These are phyloP conservation scores for Diospyros lotus DNA, from an alignment of 148 eudicot genomes.

Conservation along the genomic window DNA sequence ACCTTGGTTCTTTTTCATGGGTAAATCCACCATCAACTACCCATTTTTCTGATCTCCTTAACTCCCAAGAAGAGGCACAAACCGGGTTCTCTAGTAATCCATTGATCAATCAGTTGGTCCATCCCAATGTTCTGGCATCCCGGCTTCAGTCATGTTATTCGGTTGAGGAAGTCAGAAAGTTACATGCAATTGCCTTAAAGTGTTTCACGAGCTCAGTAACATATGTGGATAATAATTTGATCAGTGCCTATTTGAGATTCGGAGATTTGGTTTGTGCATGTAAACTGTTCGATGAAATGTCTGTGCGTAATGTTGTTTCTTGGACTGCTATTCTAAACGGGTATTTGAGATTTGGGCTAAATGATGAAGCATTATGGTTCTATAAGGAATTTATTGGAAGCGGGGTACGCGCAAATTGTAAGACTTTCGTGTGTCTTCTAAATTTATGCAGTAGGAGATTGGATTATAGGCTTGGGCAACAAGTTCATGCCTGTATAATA, in stretches of 20 bases:
- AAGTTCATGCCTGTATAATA: conserved; percentile 59
- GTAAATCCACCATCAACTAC: not conserved
- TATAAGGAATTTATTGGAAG: conserved; percentile 36
- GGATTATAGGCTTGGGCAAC: conserved; percentile 60
- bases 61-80: conserved; percentile 12
- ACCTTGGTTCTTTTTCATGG: conserved; percentile 3
- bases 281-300: conserved; percentile 71
- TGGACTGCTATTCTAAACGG: conserved; percentile 90
- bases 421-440: conserved; percentile 53
- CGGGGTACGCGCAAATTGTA: conserved; percentile 41
- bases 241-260: conserved; percentile 38
- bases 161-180: conserved; percentile 31
- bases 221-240: conserved; percentile 58
- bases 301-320: conserved; percentile 61
- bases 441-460: conserved; percentile 57
- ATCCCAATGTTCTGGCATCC: conserved; percentile 26
- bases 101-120: not conserved
- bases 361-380: conserved; percentile 48
- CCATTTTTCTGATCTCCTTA: conserved; percentile 12
- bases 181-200: conserved; percentile 51
- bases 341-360: conserved; percentile 48
- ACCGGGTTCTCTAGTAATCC: not conserved
- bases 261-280: conserved; percentile 52
- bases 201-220: conserved; percentile 13
- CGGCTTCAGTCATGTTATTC: conserved; percentile 40